Conservation (phyloP, 495 filamentous ascomycete species). For the Chaetomium fimeti region DNA sequence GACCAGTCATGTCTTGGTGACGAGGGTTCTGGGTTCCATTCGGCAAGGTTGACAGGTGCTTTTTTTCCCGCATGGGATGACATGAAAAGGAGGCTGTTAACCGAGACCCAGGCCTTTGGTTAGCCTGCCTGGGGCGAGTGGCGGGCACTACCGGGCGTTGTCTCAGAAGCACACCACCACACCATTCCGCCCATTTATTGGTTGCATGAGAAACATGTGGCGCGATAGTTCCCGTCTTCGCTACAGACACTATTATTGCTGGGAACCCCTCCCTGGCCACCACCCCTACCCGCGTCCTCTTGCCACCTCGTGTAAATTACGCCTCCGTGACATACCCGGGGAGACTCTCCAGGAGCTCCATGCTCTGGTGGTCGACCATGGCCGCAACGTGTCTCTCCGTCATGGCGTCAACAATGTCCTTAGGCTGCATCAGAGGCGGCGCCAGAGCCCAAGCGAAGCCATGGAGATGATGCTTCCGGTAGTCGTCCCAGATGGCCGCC, state of each 20-base stretch:
- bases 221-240: not conserved
- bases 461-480: constrained; percentile 7
- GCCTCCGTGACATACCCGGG: constrained; percentile 5
- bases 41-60: not conserved
- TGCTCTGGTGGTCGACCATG: constrained; percentile 2
- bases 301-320: not conserved
- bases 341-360: constrained; percentile 6
- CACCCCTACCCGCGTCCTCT: too few relatives aligned
- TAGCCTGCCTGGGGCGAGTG: not conserved
- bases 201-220: not conserved
- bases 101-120: not conserved
- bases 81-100: not conserved
- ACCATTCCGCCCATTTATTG: not conserved
- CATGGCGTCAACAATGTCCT: constrained; percentile 4
- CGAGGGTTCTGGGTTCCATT: not conserved
- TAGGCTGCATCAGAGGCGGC: constrained; percentile 9
- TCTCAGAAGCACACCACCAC: too few relatives aligned
- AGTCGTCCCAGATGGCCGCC: constrained; percentile 7
- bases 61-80: not conserved
- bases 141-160: too few relatives aligned
- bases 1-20: not conserved
- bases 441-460: constrained; percentile 7
- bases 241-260: not conserved
- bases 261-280: too few relatives aligned
- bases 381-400: constrained; percentile 3